phyloP scores from a whole-genome alignment of 2,329 filamentous ascomycete species.

The Colletotrichum navitas region DNA sequence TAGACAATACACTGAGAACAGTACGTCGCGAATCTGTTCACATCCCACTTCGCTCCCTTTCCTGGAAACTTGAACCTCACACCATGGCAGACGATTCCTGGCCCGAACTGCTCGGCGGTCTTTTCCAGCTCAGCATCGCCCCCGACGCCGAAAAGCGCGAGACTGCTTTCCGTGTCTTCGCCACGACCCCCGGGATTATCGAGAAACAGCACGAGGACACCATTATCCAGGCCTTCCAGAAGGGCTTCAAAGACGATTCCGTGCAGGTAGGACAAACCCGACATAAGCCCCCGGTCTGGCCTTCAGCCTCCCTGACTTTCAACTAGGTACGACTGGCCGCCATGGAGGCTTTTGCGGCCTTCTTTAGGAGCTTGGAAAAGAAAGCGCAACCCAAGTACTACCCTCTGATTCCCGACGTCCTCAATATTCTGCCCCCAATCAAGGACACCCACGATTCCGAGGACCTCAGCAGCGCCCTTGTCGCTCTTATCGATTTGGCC shows the following conservation, averaged over 20 bases:
- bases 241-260: slow-evolving; percentile 91
- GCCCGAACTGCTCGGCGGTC: slow-evolving; percentile 86
- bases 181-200: slow-evolving; percentile 94
- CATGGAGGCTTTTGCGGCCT: slow-evolving; percentile 96
- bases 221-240: slow-evolving; percentile 89
- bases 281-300: neutral
- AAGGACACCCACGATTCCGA: slow-evolving; percentile 93
- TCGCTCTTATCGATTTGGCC: slow-evolving; percentile 93
- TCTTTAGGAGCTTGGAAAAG: slow-evolving; percentile 92
- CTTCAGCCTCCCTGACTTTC: slow-evolving; percentile 7
- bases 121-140: slow-evolving; percentile 93
- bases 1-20: slow-evolving; percentile 92
- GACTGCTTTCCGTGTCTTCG: slow-evolving; percentile 94
- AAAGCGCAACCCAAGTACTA: slow-evolving; percentile 92
- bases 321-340: slow-evolving; percentile 86
- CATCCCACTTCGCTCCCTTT: neutral
- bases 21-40: slow-evolving; percentile 64
- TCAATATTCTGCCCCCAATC: slow-evolving; percentile 94
- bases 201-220: slow-evolving; percentile 94
- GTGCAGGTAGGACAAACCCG: slow-evolving; percentile 68
- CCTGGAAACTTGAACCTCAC: slow-evolving; percentile 12
- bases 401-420: slow-evolving; percentile 85
- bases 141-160: slow-evolving; percentile 86
- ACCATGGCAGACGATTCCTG: slow-evolving; percentile 77
- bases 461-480: slow-evolving; percentile 87